Evolutionary conservation across 2,329 filamentous ascomycete species (phyloP).

Genomic region (Colletotrichum phormii): DNA sequence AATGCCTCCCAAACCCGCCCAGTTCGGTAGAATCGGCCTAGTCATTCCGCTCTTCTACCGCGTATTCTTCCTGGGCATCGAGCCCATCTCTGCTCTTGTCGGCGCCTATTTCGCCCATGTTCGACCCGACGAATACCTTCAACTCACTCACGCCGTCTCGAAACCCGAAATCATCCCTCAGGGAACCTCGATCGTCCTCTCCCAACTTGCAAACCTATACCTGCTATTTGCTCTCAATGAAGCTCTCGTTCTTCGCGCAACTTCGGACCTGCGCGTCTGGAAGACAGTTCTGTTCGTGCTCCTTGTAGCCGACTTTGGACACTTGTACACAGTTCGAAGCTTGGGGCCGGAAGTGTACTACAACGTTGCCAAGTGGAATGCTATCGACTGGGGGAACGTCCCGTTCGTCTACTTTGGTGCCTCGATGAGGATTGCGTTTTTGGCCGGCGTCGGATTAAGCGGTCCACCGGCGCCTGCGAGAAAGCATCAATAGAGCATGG

Average conservation of each 20-base stretch:
- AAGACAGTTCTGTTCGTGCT: constrained; percentile 73
- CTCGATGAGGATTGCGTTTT: constrained; percentile 67
- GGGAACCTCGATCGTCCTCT: constrained; percentile 74
- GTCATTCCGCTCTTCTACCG: constrained; percentile 72
- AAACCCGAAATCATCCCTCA: constrained; percentile 63
- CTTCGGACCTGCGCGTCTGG: constrained; percentile 78
- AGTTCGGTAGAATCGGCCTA: constrained; percentile 46
- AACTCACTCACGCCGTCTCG: constrained; percentile 69
- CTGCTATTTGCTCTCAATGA: constrained; percentile 82
- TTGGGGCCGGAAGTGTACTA: constrained; percentile 74
- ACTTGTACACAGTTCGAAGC: constrained; percentile 73
- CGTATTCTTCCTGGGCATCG: constrained; percentile 80
- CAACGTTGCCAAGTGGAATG: constrained; percentile 71
- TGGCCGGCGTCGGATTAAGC: constrained; percentile 66
- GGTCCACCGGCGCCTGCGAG: constrained; percentile 20
- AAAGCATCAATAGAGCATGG: constrained; percentile 32
- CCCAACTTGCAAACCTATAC: constrained; percentile 84
- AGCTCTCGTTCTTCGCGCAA: constrained; percentile 78
- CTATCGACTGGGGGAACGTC: constrained; percentile 76
- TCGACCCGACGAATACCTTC: constrained; percentile 68
- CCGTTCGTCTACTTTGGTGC: constrained; percentile 77
- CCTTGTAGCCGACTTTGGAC: constrained; percentile 81
- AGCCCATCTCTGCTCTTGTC: constrained; percentile 66
- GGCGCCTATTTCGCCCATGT: constrained; percentile 66
- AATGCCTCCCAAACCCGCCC: constrained; percentile 38